Base-by-base conservation (phyloP, 2,329 filamentous ascomycete species). In the Pseudogymnoascus sp. region DNA sequence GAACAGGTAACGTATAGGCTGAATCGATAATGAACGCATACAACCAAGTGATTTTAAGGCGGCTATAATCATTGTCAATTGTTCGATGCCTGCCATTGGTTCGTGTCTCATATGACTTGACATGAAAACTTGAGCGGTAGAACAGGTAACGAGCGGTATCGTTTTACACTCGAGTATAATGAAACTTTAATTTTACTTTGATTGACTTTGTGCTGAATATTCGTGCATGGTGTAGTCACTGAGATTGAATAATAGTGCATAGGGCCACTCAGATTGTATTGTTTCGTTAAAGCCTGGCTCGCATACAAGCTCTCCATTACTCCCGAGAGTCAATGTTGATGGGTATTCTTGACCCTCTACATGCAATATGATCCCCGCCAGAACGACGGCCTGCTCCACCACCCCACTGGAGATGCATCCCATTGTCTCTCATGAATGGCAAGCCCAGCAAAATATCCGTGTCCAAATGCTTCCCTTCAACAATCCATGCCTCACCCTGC, bases 351-450 rank as follows among this genome's bases (percentile, higher is more conserved):
- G 49, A 55, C 29, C 29, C 29, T 55, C 3, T 55, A 33, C 49
- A 55, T 10, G 49, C 29, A 55, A 55, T 19, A 33, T 55, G 49
- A 55, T 55, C 49, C 16, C 49, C 49, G 6, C 10, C 49, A 33
- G 49, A 55, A 33, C 49, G 49, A 10, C 14, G 16, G 21, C 49
- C 49, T 55, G 49, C 29, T 33, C 49, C 58, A 39, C 58, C 21
- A 60, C 58, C 58, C 58, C 58, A 60, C 33, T 26, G 33, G 58
- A 60, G 58, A 60, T 60, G 31, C 58, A 60, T 60, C 16, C 35
- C 58, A 26, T 60, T 60, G 58, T 60, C 58, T 39, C 58, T 14
- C 58, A 60, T 60, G 58, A 39, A 60, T n/a, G 58, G 38, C 38
- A 60, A 26, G 14, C 58, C 58, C 58, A 60, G 12, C 58, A 39